A percentile compares a stretch with the other conserved stretches of the same genome.
These are phyloP conservation scores for Adansonia digitata DNA, from an alignment of 345 rosid species.

Conservation along the genomic window DNA sequence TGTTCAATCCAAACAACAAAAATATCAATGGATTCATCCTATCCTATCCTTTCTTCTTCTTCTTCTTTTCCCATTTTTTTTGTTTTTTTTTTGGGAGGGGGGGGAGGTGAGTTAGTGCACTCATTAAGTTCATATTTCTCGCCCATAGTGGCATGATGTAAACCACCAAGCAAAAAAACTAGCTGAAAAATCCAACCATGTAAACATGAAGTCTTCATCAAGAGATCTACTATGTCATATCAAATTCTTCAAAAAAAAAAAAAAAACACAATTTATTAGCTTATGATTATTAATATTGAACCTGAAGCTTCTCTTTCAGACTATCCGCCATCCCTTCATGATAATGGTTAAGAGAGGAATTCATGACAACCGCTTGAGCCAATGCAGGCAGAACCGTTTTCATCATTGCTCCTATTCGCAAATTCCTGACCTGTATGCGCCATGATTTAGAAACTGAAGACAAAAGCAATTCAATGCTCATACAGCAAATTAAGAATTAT, in stretches of 20 bases:
- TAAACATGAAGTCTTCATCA: background rate
- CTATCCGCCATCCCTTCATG: slow-evolving; percentile 34
- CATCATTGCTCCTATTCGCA: slow-evolving; percentile 94
- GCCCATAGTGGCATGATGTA: background rate
- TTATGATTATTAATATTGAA: slow-evolving; percentile 14
- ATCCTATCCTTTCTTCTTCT: too few species aligned
- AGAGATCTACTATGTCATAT: background rate
- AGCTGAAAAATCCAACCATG: background rate
- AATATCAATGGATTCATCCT: background rate
- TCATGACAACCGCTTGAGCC: slow-evolving; percentile 73
- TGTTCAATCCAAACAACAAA: background rate
- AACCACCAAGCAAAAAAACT: background rate
- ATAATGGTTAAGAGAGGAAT: slow-evolving; percentile 34
- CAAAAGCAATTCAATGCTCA: slow-evolving; percentile 8
- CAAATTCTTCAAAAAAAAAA: background rate
- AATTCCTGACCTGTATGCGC: slow-evolving; percentile 58
- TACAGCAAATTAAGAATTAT: background rate
- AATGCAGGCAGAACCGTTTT: slow-evolving; percentile 82
- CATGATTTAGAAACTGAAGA: background rate
- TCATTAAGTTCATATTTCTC: background rate
- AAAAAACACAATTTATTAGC: background rate
- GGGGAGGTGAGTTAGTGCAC: background rate
- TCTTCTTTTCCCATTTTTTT: too few species aligned
- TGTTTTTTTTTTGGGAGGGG: background rate
- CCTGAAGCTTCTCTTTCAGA: slow-evolving; percentile 71